Evolutionary conservation across 2,329 filamentous ascomycete genomes (phyloP).

Genomic region (Orbilia quercus): DNA sequence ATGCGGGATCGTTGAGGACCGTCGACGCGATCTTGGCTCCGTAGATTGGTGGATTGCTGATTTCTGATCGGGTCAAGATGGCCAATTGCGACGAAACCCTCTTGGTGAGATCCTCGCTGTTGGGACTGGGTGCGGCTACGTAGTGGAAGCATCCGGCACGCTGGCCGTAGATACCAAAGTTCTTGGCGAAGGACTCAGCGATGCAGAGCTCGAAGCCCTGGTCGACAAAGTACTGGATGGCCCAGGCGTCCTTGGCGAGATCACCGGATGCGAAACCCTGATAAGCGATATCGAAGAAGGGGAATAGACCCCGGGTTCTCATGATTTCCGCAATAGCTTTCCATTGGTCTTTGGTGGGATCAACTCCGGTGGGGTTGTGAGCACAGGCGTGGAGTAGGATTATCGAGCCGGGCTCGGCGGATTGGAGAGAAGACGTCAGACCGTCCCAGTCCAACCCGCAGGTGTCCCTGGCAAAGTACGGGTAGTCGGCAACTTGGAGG

Average conservation of each 20-base stretch:
- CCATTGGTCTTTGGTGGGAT: constrained; percentile 93
- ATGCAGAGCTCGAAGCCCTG: constrained; percentile 89
- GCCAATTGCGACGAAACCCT: constrained; percentile 97
- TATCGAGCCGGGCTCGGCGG: constrained; percentile 84
- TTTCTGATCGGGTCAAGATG: constrained; percentile 94
- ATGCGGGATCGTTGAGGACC: constrained; percentile 84
- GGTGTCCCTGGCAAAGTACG: constrained; percentile 99
- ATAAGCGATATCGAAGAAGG: constrained; percentile 99
- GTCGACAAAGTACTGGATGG: constrained; percentile 90
- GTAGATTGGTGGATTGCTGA: constrained; percentile 98
- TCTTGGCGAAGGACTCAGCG: constrained; percentile 94
- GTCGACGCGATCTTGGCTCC: constrained; percentile 92
- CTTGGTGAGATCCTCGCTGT: constrained; percentile 83
- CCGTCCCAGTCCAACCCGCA: constrained; percentile 98
- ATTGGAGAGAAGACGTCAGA: constrained; percentile 88
- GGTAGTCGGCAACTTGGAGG: constrained; percentile 91
- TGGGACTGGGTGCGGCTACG: constrained; percentile 74
- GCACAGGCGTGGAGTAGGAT: constrained; percentile 96
- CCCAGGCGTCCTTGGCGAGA: constrained; percentile 91
- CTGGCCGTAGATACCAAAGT: constrained; percentile 88
- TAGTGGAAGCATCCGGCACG: constrained; percentile 97
- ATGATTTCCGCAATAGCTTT: constrained; percentile 85
- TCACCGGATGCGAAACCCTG: constrained; percentile 96
- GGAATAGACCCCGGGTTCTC: constrained; percentile 86
- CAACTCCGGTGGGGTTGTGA: constrained; percentile 97